A percentile compares a stretch with the other conserved stretches of the same genome.
phyloP scores from a whole-genome alignment of 495 filamentous ascomycete genomes.

The Coniosporium apollinis region DNA sequence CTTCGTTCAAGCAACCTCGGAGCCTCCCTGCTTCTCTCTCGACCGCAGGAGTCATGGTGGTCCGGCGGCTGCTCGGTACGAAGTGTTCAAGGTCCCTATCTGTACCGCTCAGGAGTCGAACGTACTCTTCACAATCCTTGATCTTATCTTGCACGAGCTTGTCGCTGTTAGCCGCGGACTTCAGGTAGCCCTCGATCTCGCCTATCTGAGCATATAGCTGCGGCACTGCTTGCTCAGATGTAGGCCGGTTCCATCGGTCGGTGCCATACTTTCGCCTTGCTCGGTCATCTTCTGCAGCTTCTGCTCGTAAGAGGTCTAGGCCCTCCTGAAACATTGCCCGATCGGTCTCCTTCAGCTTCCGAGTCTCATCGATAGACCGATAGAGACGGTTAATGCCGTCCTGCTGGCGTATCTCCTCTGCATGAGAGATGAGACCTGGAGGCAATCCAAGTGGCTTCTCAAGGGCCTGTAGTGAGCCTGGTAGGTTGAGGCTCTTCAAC shows the following conservation, averaged over 20 bases:
- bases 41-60: constrained; percentile 59
- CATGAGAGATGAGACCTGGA: constrained; percentile 65
- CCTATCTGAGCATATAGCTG: constrained; percentile 58
- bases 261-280: constrained; percentile 72
- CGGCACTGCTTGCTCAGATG: constrained; percentile 49
- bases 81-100: constrained; percentile 71
- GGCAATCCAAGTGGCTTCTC: constrained; percentile 93
- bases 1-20: constrained; percentile 63
- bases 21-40: constrained; percentile 62
- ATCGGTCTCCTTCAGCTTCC: constrained; percentile 67
- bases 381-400: constrained; percentile 62
- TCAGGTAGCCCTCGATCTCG: constrained; percentile 79
- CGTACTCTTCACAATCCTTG: constrained; percentile 50
- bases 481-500: constrained; percentile 69
- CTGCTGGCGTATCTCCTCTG: constrained; percentile 89
- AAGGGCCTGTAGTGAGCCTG: constrained; percentile 82
- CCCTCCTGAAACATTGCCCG: constrained; percentile 64
- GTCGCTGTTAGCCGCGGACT: constrained; percentile 70
- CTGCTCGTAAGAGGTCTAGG: constrained; percentile 52
- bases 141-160: constrained; percentile 65
- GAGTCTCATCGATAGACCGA: constrained; percentile 66
- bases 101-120: constrained; percentile 58
- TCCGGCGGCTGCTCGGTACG: constrained; percentile 69
- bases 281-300: constrained; percentile 66
- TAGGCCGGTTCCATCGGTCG: constrained; percentile 59